Percentiles rank a stretch among this genome's conserved stretches.
Conservation (phyloP, 805 yeast species). For the Torulaspora indica region DNA sequence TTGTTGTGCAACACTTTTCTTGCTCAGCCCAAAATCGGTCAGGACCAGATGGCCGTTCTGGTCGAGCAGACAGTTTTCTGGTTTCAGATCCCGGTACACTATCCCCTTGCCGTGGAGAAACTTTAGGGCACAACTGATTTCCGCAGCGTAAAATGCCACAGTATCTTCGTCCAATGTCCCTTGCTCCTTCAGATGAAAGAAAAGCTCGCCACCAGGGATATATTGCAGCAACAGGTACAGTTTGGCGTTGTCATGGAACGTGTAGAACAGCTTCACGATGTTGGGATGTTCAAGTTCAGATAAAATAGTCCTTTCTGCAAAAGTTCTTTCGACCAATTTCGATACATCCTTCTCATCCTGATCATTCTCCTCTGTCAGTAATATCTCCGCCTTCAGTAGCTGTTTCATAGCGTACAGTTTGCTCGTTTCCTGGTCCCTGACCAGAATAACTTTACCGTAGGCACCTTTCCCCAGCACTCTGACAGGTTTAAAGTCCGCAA, state of each 20-base stretch:
- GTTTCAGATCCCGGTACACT: constrained; percentile 82
- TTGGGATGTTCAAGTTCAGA: constrained; percentile 70
- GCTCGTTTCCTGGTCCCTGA: constrained; percentile 57
- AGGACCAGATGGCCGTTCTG: constrained; percentile 67
- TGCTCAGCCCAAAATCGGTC: constrained; percentile 81
- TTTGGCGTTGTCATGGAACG: constrained; percentile 75
- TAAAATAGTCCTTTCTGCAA: constrained; percentile 72
- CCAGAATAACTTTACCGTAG: constrained; percentile 80
- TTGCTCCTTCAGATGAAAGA: constrained; percentile 39
- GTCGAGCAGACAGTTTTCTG: constrained; percentile 81
- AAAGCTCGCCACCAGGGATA: constrained; percentile 85
- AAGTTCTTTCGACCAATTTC: constrained; percentile 65
- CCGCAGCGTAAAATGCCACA: constrained; percentile 75
- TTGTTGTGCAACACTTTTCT: constrained; percentile 30
- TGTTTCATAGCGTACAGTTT: constrained; percentile 82
- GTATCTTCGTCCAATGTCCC: constrained; percentile 53
- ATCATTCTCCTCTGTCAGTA: constrained; percentile 39
- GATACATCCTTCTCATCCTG: constrained; percentile 20
- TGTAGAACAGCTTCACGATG: constrained; percentile 75
- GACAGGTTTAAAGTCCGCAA: constrained; percentile 63
- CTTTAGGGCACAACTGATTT: constrained; percentile 67
- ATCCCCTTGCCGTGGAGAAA: constrained; percentile 78
- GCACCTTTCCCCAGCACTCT: constrained; percentile 84
- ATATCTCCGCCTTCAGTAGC: constrained; percentile 71
- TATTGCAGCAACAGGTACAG: constrained; percentile 73